phyloP scores from a whole-genome alignment of 495 filamentous ascomycete species.

The Delitschia confertaspora region DNA sequence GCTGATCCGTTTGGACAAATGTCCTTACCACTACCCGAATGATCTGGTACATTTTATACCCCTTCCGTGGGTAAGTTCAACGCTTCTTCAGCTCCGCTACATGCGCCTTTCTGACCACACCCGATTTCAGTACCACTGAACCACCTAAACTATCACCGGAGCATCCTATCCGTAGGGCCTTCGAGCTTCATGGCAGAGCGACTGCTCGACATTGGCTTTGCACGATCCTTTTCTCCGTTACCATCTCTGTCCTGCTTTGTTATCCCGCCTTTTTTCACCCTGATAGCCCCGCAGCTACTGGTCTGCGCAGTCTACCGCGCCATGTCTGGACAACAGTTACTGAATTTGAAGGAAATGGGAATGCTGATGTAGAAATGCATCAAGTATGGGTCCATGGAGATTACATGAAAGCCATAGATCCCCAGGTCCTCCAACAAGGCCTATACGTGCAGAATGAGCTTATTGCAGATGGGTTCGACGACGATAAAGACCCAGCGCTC shows the following conservation, averaged over 20 bases:
- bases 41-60: conserved; percentile 54
- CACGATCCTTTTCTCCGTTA: conserved; percentile 54
- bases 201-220: conserved; percentile 58
- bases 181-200: conserved; percentile 53
- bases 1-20: neutral
- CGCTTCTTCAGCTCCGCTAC: neutral
- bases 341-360: conserved; percentile 39
- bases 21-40: no score
- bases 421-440: conserved; percentile 50
- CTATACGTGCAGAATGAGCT: conserved; percentile 49
- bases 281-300: conserved; percentile 50
- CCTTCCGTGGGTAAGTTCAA: conserved; percentile 48
- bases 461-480: conserved; percentile 17
- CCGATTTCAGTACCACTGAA: conserved; percentile 23
- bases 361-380: conserved; percentile 42
- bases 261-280: conserved; percentile 63
- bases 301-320: conserved; percentile 54
- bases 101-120: conserved; percentile 11
- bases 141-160: conserved; percentile 46
- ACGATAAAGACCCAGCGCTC: neutral
- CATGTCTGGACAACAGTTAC: conserved; percentile 70
- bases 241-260: conserved; percentile 51
- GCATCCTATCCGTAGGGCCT: conserved; percentile 51
- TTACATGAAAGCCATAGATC: conserved; percentile 62
- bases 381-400: conserved; percentile 47